Percentiles rank a stretch among this genome's conserved stretches.
These are phyloP conservation scores for Tolypocladium cylindrosporum DNA, from an alignment of 2,329 filamentous ascomycete genomes.

Conservation along the genomic window DNA sequence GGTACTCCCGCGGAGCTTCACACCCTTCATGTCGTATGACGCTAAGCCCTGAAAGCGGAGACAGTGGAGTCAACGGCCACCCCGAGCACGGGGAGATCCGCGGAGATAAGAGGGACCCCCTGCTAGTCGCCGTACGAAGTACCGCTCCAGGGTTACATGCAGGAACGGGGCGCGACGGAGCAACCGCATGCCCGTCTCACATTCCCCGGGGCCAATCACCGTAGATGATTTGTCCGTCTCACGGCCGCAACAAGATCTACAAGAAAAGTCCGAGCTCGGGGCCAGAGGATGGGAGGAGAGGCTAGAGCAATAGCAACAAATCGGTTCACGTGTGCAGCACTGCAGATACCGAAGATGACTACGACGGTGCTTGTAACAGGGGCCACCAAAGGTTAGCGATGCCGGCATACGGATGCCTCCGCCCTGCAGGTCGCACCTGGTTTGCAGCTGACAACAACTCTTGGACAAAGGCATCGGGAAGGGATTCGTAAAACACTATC, in stretches of 20 bases:
- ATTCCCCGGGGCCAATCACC: not conserved
- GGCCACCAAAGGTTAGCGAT: not conserved
- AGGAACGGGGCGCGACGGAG: not conserved
- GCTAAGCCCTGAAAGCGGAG: not conserved
- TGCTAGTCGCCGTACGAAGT: not conserved
- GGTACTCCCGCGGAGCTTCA: not conserved
- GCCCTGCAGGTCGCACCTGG: not conserved
- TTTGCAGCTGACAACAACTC: not conserved
- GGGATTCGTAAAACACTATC: not conserved
- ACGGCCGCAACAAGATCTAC: not conserved
- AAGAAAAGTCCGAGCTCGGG: not conserved
- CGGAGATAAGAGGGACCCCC: not conserved
- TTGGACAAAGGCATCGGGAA: not conserved
- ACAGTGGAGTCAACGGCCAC: not conserved
- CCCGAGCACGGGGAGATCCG: not conserved
- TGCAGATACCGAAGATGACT: not conserved
- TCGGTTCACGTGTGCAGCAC: not conserved
- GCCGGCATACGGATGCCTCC: not conserved
- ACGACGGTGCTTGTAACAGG: not conserved
- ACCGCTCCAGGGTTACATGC: not conserved
- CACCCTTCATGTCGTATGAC: not conserved
- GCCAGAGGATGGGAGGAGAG: not conserved
- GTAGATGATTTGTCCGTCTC: not conserved
- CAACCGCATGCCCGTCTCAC: not conserved
- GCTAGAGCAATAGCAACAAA: not conserved